A percentile compares a stretch with the other conserved stretches of the same genome.
These are phyloP conservation scores for Suillus placidus DNA, from an alignment of 768 basidiomycete species.

Conservation along the genomic window DNA sequence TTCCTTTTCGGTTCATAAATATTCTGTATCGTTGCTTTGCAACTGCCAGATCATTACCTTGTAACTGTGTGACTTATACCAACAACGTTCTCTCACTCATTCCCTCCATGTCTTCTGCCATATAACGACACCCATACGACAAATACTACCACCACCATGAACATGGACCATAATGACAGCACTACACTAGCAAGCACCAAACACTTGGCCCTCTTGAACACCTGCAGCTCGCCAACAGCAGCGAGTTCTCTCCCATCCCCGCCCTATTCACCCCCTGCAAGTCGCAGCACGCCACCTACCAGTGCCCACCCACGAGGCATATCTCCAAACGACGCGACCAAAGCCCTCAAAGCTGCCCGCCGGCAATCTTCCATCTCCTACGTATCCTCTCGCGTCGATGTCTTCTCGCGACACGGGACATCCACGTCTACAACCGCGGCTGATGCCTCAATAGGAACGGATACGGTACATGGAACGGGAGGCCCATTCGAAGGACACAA, in stretches of 20 bases:
- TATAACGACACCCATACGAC: not conserved
- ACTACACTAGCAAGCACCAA: not conserved
- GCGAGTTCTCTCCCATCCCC: conserved; percentile 6
- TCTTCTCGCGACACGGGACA: conserved; percentile 1
- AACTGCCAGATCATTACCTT: conserved; percentile 3
- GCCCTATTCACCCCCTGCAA: conserved; percentile 1
- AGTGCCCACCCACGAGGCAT: not conserved
- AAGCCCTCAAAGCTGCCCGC: conserved; percentile 16
- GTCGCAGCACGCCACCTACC: not conserved
- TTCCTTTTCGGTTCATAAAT: conserved; percentile 1
- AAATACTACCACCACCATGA: not conserved
- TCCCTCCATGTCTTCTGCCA: not conserved
- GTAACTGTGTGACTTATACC: not conserved
- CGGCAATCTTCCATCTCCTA: conserved; percentile 34
- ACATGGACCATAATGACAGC: not conserved
- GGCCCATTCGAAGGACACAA: not conserved
- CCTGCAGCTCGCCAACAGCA: not conserved
- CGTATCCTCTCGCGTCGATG: conserved; percentile 7
- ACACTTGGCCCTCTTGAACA: not conserved
- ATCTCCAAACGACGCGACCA: not conserved
- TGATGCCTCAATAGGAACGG: not conserved
- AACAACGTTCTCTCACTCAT: not conserved
- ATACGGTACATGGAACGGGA: not conserved
- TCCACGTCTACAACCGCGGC: not conserved
- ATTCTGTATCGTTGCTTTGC: not conserved